Conservation (phyloP, 1,139 yeast species). For the Protomyces macrosporus region DNA sequence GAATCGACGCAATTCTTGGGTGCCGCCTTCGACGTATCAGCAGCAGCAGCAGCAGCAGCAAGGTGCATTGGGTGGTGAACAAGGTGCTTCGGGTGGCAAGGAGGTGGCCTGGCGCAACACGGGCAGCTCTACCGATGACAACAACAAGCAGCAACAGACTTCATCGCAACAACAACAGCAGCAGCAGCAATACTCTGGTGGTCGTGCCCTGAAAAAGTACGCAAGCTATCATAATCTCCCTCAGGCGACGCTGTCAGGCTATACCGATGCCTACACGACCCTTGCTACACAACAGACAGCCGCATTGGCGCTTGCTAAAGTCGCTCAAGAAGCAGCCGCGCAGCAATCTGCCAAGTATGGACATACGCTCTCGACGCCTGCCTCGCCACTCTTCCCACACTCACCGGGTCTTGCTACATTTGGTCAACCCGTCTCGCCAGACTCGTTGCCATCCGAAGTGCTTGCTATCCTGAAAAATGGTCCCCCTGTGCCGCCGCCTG, state of each 20-base stretch:
- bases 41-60: not conserved
- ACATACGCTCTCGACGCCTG: not conserved
- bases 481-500: slow-evolving; percentile 24
- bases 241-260: not conserved
- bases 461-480: slow-evolving; percentile 2
- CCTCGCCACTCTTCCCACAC: not conserved
- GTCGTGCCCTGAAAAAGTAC: not conserved
- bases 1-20: not conserved
- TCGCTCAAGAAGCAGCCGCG: slow-evolving; percentile 1
- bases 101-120: not conserved
- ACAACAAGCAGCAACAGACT: too few relatives aligned
- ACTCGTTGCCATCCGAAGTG: not conserved
- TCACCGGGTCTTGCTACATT: not conserved
- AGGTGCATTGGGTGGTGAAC: not conserved
- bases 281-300: not conserved
- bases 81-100: not conserved
- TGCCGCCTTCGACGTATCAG: not conserved
- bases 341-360: not conserved
- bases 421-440: not conserved
- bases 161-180: not conserved
- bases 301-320: slow-evolving; percentile 1
- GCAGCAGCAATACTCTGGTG: not conserved
- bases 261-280: not conserved
- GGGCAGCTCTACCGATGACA: too few relatives aligned
- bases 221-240: not conserved